Evolutionary conservation across 2,329 filamentous ascomycete genomes (phyloP), one percentile per base, ranked within the genome.

Genomic region (Fusarium irregulare): DNA sequence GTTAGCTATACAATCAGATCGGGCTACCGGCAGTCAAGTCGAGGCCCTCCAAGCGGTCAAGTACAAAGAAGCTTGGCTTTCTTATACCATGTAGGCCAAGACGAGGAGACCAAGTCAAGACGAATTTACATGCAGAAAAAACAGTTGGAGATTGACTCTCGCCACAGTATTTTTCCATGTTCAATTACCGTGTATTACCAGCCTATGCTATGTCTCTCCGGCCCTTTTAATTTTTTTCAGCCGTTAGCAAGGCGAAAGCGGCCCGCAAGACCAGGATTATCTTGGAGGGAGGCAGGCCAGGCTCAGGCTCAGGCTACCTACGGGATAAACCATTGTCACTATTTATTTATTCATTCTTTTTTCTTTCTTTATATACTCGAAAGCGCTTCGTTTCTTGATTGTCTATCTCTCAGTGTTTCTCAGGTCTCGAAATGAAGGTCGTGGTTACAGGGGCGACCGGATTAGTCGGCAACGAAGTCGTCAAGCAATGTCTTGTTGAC

Each of bases 371-470:
- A 25, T n/a, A 37, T 37, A 37, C 18, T 37, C 6, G 18, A 10
- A 37, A 37, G 34, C 6, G 18, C 34, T n/a, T 51, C 21, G 14
- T 5, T 12, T 11, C 49, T n/a, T 37, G 18, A 27, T 18, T 25
- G 6, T 23, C 21, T 32, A 12, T 34, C 18, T 34, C 13, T 50
- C 47, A 23, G 21, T 23, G 10, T 12, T 49, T 10, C 8, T 37
- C 4, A 25, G 28, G 27, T n/a, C 13, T 57, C 60, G 44, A 30
- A 41, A 70, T 90, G 87, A 89, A 89, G 74, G 79, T 90, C 71
- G 84, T 91, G 62, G 79, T 91, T 37, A 83, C 85, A 9, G 88
- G 88, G 49, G 80, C 81, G 23, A 90, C 87, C n/a, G 88, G 88
- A 68, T 83, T 84, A 71, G 82, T 89, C 59, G 88, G 88, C 58